A percentile compares a stretch with the other conserved stretches of the same genome.
phyloP scores from a whole-genome alignment of 352 stramenopile genomes.

The Phytophthora cajani region DNA sequence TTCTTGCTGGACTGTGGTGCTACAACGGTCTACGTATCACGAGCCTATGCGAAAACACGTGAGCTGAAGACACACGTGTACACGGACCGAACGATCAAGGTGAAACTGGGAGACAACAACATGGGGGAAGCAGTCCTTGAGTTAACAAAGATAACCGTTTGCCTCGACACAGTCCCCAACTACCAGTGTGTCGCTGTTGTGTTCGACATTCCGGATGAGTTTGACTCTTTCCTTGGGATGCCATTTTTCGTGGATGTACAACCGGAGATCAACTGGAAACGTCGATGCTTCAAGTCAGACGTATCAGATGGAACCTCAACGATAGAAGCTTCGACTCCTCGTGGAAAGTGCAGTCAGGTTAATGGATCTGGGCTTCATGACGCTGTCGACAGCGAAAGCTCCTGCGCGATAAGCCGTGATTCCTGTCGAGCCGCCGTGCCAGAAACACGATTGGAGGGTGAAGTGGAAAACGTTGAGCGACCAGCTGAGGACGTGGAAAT shows the following conservation, averaged over 20 bases:
- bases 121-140: not conserved
- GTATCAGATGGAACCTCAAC: not conserved
- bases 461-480: too few species aligned
- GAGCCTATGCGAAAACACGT: not conserved
- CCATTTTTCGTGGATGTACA: conserved; percentile 7
- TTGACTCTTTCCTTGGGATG: conserved; percentile 4
- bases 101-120: not conserved
- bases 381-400: too few species aligned
- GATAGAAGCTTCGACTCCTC: not conserved
- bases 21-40: not conserved
- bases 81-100: not conserved
- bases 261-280: conserved; percentile 6
- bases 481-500: conserved; percentile 1
- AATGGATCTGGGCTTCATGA: too few species aligned
- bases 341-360: not conserved
- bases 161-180: not conserved
- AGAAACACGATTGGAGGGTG: too few species aligned
- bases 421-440: too few species aligned
- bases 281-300: conserved; percentile 6
- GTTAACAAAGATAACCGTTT: conserved; percentile 5
- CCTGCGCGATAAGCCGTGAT: too few species aligned
- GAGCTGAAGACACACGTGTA: not conserved
- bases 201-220: conserved; percentile 18
- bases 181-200: conserved; percentile 16
- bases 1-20: not conserved